A percentile compares a stretch with the other conserved stretches of the same genome.
Conservation (phyloP, 768 basidiomycete species). For the Hydnum rufescens region DNA sequence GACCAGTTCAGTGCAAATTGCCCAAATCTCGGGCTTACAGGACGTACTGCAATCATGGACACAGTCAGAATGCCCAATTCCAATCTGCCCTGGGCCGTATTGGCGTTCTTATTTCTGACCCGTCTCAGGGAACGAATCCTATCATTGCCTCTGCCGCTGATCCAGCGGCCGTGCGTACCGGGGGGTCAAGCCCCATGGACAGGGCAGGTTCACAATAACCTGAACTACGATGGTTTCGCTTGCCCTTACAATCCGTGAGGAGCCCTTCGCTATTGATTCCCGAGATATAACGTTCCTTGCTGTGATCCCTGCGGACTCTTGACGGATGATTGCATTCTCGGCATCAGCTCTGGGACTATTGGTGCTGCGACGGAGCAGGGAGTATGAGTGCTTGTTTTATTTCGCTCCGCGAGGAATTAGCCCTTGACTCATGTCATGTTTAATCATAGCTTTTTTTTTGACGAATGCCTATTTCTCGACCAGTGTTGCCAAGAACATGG, state of each 20-base stretch:
- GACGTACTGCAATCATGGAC: slow-evolving; percentile 49
- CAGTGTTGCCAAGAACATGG: slow-evolving; percentile 26
- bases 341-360: slow-evolving; percentile 43
- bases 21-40: slow-evolving; percentile 14
- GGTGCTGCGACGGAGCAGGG: slow-evolving; percentile 46
- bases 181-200: slow-evolving; percentile 27
- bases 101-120: not conserved
- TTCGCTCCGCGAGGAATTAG: not conserved
- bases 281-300: slow-evolving; percentile 43
- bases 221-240: slow-evolving; percentile 36
- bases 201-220: slow-evolving; percentile 40
- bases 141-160: slow-evolving; percentile 22
- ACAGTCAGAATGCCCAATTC: slow-evolving; percentile 13
- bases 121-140: slow-evolving; percentile 14
- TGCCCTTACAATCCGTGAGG: slow-evolving; percentile 38
- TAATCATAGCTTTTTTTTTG: slow-evolving; percentile 40
- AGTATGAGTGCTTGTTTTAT: slow-evolving; percentile 23
- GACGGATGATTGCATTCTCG: slow-evolving; percentile 45
- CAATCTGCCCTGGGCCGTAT: not conserved
- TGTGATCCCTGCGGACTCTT: slow-evolving; percentile 28
- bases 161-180: slow-evolving; percentile 32
- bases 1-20: slow-evolving; percentile 41
- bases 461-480: slow-evolving; percentile 62
- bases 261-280: slow-evolving; percentile 40
- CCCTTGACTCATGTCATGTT: not conserved